phyloP scores from a whole-genome alignment of 352 stramenopile species.

The Albugo candida region DNA sequence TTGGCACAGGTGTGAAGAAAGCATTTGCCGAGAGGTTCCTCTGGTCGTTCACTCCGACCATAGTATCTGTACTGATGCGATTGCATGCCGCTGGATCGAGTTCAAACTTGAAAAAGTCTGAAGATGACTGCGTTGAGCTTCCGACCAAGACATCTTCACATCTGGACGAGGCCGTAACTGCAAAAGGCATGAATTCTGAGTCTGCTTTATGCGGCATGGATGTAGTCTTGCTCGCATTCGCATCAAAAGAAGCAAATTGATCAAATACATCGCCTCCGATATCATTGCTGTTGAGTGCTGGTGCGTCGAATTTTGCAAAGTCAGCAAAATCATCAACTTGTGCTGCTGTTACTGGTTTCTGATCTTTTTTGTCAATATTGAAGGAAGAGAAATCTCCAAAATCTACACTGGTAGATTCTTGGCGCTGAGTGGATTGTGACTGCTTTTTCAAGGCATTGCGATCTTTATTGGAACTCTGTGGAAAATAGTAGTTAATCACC shows the following conservation, averaged over 20 bases:
- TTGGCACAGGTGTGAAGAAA: no score
- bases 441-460: no score
- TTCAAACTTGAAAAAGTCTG: no score
- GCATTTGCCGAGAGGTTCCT: no score
- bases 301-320: slow-evolving; percentile 29
- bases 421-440: slow-evolving; percentile 1
- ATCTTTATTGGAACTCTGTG: no score
- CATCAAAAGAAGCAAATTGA: slow-evolving; percentile 1
- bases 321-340: slow-evolving; percentile 12
- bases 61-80: no score
- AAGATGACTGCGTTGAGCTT: no score
- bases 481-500: not conserved
- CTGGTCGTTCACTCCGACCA: no score
- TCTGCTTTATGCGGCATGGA: slow-evolving; percentile 1
- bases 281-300: slow-evolving; percentile 9
- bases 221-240: slow-evolving; percentile 3
- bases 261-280: slow-evolving; percentile 11
- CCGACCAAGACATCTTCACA: no score
- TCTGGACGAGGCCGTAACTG: no score
- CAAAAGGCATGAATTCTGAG: no score
- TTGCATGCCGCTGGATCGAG: no score
- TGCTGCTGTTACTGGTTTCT: not conserved
- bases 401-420: slow-evolving; percentile 8
- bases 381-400: slow-evolving; percentile 73
- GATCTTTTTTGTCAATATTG: not conserved